Evolutionary conservation across 2,329 filamentous ascomycete species (phyloP).

Genomic region (Stachybotrys echinatus): DNA sequence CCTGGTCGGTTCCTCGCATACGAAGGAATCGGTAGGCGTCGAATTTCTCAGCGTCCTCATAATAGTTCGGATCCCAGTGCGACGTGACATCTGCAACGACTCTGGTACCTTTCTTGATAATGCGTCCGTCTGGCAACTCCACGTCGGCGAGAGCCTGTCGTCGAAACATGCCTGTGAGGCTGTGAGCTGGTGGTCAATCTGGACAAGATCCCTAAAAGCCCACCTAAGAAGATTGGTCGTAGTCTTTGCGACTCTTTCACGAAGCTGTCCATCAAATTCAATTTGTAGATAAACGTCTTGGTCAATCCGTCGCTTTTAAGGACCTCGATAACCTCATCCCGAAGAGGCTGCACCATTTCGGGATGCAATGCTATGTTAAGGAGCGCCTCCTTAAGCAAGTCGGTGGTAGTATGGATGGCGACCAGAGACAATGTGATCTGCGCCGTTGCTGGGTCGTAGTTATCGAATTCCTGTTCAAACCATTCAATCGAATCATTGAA

Average conservation of each 20-base stretch:
- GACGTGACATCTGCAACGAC: too few species aligned
- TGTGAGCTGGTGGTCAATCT: too few species aligned
- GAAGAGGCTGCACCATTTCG: constrained; percentile 28
- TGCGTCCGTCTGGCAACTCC: too few species aligned
- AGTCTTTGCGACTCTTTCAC: constrained; percentile 8
- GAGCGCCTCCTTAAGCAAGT: constrained; percentile 10
- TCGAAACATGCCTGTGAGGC: too few species aligned
- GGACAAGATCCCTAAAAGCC: too few species aligned
- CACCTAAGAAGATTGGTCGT: too few species aligned
- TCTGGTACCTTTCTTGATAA: too few species aligned
- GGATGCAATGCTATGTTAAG: constrained; percentile 31
- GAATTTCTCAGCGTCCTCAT: constrained; percentile 16
- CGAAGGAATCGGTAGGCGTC: constrained; percentile 21
- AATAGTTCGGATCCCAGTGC: constrained; percentile 15
- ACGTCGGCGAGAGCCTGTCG: too few species aligned
- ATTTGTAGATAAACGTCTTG: constrained; percentile 27
- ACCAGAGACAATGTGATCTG: constrained; percentile 32
- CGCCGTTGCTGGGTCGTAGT: constrained; percentile 6
- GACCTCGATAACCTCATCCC: constrained; percentile 29
- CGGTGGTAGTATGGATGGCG: constrained; percentile 49
- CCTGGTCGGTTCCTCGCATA: constrained; percentile 15
- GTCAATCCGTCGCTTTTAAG: constrained; percentile 25
- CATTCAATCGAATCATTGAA: constrained; percentile 40
- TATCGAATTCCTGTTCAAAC: constrained; percentile 39
- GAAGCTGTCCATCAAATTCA: constrained; percentile 6